phyloP scores from a whole-genome alignment of 345 rosid genomes.

The Dipteronia dyeriana region DNA sequence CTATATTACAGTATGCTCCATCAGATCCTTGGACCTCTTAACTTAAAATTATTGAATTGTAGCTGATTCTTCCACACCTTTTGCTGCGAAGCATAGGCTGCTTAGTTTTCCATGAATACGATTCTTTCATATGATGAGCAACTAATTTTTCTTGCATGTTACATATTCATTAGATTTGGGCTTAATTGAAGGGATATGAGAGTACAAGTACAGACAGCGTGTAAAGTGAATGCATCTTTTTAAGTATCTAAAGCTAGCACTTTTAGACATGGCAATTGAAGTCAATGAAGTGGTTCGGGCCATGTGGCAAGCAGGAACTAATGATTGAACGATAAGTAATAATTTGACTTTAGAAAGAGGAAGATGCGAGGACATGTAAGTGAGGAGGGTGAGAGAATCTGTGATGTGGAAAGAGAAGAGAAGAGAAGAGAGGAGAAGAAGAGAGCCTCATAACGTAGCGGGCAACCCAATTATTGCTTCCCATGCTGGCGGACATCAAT shows the following conservation, averaged over 20 bases:
- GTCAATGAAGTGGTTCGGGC: conserved; percentile 9
- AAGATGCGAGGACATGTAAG: not conserved
- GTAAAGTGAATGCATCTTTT: not conserved
- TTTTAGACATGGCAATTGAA: not conserved
- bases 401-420: too few relatives aligned
- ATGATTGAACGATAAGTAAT: not conserved
- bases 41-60: not conserved
- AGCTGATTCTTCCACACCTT: not conserved
- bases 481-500: too few relatives aligned
- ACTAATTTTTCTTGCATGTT: not conserved
- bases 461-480: too few relatives aligned
- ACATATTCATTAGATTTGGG: not conserved
- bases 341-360: not conserved
- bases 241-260: not conserved
- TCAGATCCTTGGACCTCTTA: not conserved
- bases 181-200: conserved; percentile 3
- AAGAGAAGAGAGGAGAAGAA: too few relatives aligned
- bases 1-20: not conserved
- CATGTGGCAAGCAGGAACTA: not conserved
- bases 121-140: not conserved
- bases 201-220: not conserved
- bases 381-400: too few relatives aligned
- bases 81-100: not conserved
- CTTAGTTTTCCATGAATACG: not conserved
- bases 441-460: too few relatives aligned